Conservation (phyloP, 306 rosid species). For the Alnus glutinosa region DNA sequence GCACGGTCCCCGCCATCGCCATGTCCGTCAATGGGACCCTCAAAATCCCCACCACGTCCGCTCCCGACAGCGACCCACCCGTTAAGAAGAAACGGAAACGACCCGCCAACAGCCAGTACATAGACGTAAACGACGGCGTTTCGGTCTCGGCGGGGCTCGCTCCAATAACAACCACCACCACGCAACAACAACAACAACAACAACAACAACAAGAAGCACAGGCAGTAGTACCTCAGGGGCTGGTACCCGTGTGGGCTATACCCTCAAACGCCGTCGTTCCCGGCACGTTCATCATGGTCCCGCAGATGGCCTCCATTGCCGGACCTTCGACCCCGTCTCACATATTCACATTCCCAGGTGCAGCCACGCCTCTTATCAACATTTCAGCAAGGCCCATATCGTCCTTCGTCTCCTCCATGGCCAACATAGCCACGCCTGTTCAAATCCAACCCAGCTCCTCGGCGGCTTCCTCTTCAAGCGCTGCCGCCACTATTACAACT, state of each 20-base stretch:
- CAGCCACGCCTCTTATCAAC: constrained; percentile 31
- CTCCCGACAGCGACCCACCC: constrained; percentile 37
- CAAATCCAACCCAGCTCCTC: constrained; percentile 33
- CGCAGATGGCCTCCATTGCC: constrained; percentile 33
- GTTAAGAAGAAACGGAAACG: constrained; percentile 55
- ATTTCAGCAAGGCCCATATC: constrained; percentile 55
- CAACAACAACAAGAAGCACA: constrained; percentile 19
- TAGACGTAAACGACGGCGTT: constrained; percentile 53
- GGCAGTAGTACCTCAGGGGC: constrained; percentile 37
- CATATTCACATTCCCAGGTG: constrained; percentile 46
- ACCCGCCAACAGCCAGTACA: constrained; percentile 45
- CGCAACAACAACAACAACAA: too few relatives aligned
- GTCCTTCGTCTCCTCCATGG: constrained; percentile 52
- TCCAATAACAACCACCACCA: constrained; percentile 22
- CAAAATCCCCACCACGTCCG: constrained; percentile 60
- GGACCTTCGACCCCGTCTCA: constrained; percentile 52
- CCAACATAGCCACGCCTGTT: constrained; percentile 26
- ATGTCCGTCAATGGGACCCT: constrained; percentile 77
- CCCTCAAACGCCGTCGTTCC: constrained; percentile 56
- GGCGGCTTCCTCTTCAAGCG: constrained; percentile 9
- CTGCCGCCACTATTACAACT: not conserved
- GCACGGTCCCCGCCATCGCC: constrained; percentile 78
- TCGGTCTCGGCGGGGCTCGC: constrained; percentile 51
- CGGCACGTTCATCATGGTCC: constrained; percentile 55
- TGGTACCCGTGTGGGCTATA: constrained; percentile 79